Evolutionary conservation across 2,329 filamentous ascomycete species (phyloP).

Genomic region (Exserohilum turcica): DNA sequence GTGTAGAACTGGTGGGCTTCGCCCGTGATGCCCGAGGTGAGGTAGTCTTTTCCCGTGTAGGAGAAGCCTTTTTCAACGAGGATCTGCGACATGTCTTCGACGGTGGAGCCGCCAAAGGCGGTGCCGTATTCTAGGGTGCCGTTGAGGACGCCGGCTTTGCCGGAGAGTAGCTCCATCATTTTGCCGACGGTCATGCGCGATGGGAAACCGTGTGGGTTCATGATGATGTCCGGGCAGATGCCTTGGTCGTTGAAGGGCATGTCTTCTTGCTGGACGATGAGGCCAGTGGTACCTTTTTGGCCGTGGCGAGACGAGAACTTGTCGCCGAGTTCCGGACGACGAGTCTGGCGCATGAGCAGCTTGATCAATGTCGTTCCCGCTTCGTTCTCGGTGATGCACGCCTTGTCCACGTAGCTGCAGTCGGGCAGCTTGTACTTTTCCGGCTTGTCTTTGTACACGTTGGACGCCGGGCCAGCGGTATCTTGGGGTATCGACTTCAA

Average conservation of each 20-base stretch:
- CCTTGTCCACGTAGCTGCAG: conserved; percentile 90
- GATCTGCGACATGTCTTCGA: conserved; percentile 86
- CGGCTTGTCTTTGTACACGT: conserved; percentile 68
- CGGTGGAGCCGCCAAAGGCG: conserved; percentile 79
- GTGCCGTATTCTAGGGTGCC: conserved; percentile 90
- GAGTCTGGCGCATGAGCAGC: conserved; percentile 93
- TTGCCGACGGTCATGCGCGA: conserved; percentile 99
- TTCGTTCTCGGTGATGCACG: conserved; percentile 90
- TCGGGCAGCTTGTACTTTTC: conserved; percentile 84
- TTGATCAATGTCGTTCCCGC: conserved; percentile 85
- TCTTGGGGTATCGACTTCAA: conserved; percentile 88
- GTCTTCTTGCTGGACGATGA: conserved; percentile 95
- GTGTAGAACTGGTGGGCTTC: conserved; percentile 94
- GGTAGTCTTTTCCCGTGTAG: conserved; percentile 96
- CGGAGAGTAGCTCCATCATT: conserved; percentile 90
- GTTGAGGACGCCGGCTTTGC: conserved; percentile 87
- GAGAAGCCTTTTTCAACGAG: conserved; percentile 89
- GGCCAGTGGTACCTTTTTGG: conserved; percentile 96
- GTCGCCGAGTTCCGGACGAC: conserved; percentile 92
- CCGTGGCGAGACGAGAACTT: conserved; percentile 99
- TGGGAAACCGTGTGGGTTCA: conserved; percentile 99
- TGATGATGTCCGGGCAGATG: conserved; percentile 97
- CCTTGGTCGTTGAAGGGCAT: conserved; percentile 94
- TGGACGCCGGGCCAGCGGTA: conserved; percentile 70
- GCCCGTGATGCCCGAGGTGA: conserved; percentile 93